Conservation (phyloP, 2,329 filamentous ascomycete species). For the Eutypa lata region DNA sequence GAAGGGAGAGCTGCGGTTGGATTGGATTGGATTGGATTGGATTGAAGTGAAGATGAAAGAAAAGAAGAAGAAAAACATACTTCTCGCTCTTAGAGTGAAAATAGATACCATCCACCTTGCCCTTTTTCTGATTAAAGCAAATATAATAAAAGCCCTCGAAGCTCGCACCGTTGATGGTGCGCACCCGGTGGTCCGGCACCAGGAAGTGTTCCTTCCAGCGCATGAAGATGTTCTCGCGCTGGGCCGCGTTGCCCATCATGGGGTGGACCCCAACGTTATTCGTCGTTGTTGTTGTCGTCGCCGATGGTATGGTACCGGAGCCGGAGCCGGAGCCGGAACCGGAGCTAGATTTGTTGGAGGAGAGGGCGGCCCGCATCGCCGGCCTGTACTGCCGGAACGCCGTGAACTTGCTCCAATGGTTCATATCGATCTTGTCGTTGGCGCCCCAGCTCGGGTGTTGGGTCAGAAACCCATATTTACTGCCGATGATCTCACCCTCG, state of each 20-base stretch:
- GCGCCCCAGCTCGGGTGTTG: constrained; percentile 89
- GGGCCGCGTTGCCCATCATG: constrained; percentile 21
- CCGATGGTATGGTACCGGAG: not conserved
- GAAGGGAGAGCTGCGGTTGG: no score
- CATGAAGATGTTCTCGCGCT: constrained; percentile 86
- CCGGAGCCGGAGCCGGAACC: not conserved
- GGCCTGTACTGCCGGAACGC: constrained; percentile 76
- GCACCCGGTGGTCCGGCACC: constrained; percentile 89
- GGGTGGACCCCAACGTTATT: no score
- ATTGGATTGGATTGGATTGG: no score
- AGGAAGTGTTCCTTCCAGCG: constrained; percentile 98
- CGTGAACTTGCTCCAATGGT: constrained; percentile 88
- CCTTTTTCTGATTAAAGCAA: constrained; percentile 90
- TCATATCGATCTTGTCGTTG: constrained; percentile 84
- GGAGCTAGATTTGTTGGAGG: constrained; percentile 61
- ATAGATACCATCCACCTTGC: constrained; percentile 88
- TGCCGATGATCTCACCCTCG: constrained; percentile 95
- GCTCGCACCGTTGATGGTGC: constrained; percentile 88
- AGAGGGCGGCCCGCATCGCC: constrained; percentile 43
- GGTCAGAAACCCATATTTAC: constrained; percentile 91
- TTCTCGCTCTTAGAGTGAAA: constrained; percentile 98
- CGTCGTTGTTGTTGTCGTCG: not conserved
- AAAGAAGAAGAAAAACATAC: constrained; percentile 49
- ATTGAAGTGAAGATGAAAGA: not conserved
- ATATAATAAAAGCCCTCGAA: constrained; percentile 99